Evolutionary conservation across 371 early-diverging fungal species (phyloP).

Genomic region (Syncephalastrum racemosum): DNA sequence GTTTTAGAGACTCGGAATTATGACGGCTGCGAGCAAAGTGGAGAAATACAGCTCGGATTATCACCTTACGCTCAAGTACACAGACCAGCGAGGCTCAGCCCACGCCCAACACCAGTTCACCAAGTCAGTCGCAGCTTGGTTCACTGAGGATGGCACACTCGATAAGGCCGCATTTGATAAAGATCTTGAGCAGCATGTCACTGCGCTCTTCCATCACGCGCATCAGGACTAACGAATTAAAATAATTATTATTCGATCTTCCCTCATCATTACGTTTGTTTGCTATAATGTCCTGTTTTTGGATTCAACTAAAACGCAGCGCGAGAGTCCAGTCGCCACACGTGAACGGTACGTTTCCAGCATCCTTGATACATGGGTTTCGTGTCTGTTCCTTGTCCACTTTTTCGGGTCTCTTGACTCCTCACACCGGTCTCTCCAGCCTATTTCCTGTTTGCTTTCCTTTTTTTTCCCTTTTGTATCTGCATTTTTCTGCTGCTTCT

Average conservation of each 20-base stretch:
- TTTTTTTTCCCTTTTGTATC: too few species aligned
- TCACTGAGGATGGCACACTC: constrained; percentile 31
- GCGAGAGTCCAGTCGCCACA: neutral
- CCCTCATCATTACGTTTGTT: neutral
- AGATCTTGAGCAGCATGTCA: constrained; percentile 20
- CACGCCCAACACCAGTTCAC: constrained; percentile 7
- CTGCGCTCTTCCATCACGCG: constrained; percentile 14
- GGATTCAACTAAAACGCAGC: neutral
- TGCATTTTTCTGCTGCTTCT: too few species aligned
- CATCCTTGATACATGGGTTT: constrained; percentile 1
- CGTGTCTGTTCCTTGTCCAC: too few species aligned
- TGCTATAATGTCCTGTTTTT: neutral
- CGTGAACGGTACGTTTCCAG: neutral
- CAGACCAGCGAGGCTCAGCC: constrained; percentile 12
- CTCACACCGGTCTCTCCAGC: too few species aligned
- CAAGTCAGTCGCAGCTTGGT: constrained; percentile 34
- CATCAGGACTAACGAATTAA: constrained; percentile 23
- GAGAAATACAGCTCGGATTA: constrained; percentile 31
- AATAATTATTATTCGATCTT: neutral
- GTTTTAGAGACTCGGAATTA: constrained; percentile 17
- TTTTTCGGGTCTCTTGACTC: too few species aligned
- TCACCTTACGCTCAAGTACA: constrained; percentile 18
- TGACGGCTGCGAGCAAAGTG: constrained; percentile 24
- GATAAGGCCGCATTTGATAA: constrained; percentile 23
- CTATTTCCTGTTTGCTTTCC: too few species aligned